These are phyloP conservation scores for Botryosphaeria dothidea DNA, from an alignment of 2,329 filamentous ascomycete species.

Conservation along the genomic window DNA sequence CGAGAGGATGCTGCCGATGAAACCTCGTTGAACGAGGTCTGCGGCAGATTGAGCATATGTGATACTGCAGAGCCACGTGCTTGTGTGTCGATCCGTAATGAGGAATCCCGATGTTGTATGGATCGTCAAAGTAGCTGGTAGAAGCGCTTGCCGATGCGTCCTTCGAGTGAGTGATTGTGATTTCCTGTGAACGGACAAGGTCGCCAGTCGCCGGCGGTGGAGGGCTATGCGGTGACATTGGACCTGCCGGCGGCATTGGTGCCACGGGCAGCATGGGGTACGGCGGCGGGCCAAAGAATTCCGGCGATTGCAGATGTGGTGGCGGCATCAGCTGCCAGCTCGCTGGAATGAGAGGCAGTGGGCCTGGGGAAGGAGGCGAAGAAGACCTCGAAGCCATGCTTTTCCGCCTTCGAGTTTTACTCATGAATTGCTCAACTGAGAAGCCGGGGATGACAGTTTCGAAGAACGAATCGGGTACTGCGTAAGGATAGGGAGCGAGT, in stretches of 20 bases:
- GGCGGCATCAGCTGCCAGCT: not conserved
- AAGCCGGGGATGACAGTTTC: not conserved
- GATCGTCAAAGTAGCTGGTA: not conserved
- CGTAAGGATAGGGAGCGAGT: not conserved
- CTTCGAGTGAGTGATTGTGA: conserved; percentile 9
- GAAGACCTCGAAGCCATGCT: not conserved
- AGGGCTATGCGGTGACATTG: not conserved
- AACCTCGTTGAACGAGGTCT: conserved; percentile 35
- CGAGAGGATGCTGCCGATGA: conserved; percentile 37
- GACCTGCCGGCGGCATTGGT: not conserved
- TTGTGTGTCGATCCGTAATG: not conserved
- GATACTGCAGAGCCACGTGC: conserved; percentile 24
- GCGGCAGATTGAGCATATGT: conserved; percentile 37
- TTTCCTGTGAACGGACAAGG: conserved; percentile 17
- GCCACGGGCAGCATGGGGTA: not conserved
- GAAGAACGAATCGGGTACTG: not conserved
- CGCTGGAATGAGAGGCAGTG: not conserved
- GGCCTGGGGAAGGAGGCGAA: not conserved
- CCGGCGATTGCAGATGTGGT: not conserved
- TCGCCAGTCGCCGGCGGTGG: not conserved
- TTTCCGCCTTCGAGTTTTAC: not conserved
- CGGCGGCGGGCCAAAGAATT: not conserved
- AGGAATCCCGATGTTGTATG: conserved; percentile 25
- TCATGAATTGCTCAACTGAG: not conserved
- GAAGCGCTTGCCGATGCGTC: not conserved